Percentiles rank a stretch among this genome's conserved stretches.
phyloP scores from a whole-genome alignment of 2,329 filamentous ascomycete genomes.

The Cercospora zeina region DNA sequence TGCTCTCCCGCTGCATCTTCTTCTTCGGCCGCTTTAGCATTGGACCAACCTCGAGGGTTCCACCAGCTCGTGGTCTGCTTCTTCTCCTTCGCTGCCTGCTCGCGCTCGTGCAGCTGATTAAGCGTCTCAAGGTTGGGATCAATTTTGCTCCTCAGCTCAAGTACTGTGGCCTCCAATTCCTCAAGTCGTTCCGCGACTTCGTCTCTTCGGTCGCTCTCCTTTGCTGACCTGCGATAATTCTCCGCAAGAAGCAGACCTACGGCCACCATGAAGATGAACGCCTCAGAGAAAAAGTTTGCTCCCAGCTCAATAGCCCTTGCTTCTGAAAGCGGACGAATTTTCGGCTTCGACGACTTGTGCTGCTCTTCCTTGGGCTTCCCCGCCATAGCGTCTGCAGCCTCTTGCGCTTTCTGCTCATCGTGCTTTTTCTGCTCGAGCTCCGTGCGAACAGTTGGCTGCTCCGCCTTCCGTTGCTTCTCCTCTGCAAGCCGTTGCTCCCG shows the following conservation, averaged over 20 bases:
- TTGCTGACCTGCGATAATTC: conserved; percentile 60
- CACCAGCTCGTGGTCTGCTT: conserved; percentile 33
- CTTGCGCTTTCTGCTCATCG: conserved; percentile 49
- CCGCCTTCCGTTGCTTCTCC: conserved; percentile 53
- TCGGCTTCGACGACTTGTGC: conserved; percentile 40
- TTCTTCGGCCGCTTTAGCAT: conserved; percentile 18
- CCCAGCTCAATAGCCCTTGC: conserved; percentile 68
- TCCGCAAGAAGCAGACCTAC: conserved; percentile 64
- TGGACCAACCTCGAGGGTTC: conserved; percentile 30
- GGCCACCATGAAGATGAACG: conserved; percentile 66
- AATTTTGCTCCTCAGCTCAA: conserved; percentile 40
- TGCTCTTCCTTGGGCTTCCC: conserved; percentile 48
- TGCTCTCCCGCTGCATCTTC: conserved; percentile 21
- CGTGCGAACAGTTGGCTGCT: conserved; percentile 61
- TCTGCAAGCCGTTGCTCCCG: conserved; percentile 58
- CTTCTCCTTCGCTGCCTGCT: conserved; percentile 34
- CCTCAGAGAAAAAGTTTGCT: conserved; percentile 67
- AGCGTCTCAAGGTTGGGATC: conserved; percentile 38
- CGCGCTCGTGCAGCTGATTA: conserved; percentile 44
- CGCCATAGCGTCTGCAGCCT: conserved; percentile 38
- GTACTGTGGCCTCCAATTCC: conserved; percentile 55
- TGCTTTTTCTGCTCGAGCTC: conserved; percentile 60
- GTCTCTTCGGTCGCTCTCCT: conserved; percentile 60
- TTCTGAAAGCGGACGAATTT: conserved; percentile 65
- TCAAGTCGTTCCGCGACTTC: conserved; percentile 61